A percentile compares a stretch with the other conserved stretches of the same genome.
Evolutionary conservation across 2,329 filamentous ascomycete species (phyloP).

Genomic region (Cladosporium sp.): DNA sequence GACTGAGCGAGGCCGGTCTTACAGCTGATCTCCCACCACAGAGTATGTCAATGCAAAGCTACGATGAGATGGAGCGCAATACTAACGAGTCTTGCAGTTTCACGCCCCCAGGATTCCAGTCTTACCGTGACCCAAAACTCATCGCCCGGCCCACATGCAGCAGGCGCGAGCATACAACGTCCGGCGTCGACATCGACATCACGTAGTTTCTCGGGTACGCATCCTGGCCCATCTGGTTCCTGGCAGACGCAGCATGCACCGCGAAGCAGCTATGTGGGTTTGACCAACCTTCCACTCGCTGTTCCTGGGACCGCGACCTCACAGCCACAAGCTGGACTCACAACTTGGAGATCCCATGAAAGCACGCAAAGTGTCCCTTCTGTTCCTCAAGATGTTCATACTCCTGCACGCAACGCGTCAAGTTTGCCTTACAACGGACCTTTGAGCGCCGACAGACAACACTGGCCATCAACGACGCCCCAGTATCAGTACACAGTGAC

Average conservation of each 20-base stretch:
- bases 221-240: constrained; percentile 28
- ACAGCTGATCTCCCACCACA: constrained; percentile 22
- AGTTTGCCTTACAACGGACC: constrained; percentile 21
- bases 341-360: constrained; percentile 35
- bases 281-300: constrained; percentile 19
- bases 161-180: constrained; percentile 29
- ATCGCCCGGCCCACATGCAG: constrained; percentile 27
- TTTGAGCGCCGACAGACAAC: constrained; percentile 24
- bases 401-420: constrained; percentile 21
- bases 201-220: constrained; percentile 30
- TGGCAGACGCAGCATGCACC: constrained; percentile 29
- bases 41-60: constrained; percentile 17
- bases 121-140: constrained; percentile 27
- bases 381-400: constrained; percentile 19
- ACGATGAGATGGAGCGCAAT: not conserved
- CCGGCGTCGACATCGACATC: constrained; percentile 31
- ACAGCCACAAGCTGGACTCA: constrained; percentile 24
- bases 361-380: constrained; percentile 23
- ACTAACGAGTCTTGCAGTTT: constrained; percentile 22
- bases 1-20: constrained; percentile 49
- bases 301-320: constrained; percentile 24
- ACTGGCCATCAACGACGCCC: constrained; percentile 26
- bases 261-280: constrained; percentile 14
- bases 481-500: constrained; percentile 29
- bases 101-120: constrained; percentile 26